A percentile compares a stretch with the other conserved stretches of the same genome.
These are phyloP conservation scores for Cupressus sempervirens DNA, from an alignment of 75 land plant species.

Conservation along the genomic window DNA sequence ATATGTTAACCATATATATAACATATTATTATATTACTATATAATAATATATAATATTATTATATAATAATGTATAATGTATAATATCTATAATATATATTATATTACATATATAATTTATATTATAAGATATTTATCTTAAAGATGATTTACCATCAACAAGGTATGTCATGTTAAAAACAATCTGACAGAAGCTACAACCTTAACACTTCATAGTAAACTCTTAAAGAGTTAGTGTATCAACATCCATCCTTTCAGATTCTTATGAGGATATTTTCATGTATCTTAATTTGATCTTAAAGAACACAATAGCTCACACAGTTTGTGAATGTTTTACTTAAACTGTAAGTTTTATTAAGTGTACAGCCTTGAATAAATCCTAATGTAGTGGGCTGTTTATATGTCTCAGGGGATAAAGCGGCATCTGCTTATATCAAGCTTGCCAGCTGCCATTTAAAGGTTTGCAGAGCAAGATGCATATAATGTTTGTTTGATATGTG, in stretches of 20 bases:
- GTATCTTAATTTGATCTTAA: not conserved
- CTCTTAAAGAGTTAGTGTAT: not conserved
- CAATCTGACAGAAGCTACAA: no score
- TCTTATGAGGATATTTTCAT: not conserved
- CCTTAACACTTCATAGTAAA: no score
- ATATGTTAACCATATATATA: no score
- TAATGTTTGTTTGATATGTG: not conserved
- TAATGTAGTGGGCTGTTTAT: not conserved
- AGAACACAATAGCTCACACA: not conserved
- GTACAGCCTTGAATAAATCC: not conserved
- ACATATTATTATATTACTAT: no score
- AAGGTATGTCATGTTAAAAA: no score
- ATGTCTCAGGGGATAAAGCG: constrained; percentile 73
- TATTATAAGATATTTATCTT: no score
- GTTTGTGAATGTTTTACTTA: not conserved
- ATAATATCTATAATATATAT: no score
- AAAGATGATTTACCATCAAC: no score
- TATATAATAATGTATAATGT: no score
- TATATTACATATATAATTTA: no score
- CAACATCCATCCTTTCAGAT: not conserved
- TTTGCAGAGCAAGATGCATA: constrained; percentile 6
- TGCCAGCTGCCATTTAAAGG: constrained; percentile 82
- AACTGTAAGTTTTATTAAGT: not conserved
- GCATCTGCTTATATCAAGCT: constrained; percentile 66
- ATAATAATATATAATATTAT: no score